Base-by-base conservation (phyloP, 228 moss, liverwort and hornwort species). In the Sphagnum fallax region DNA sequence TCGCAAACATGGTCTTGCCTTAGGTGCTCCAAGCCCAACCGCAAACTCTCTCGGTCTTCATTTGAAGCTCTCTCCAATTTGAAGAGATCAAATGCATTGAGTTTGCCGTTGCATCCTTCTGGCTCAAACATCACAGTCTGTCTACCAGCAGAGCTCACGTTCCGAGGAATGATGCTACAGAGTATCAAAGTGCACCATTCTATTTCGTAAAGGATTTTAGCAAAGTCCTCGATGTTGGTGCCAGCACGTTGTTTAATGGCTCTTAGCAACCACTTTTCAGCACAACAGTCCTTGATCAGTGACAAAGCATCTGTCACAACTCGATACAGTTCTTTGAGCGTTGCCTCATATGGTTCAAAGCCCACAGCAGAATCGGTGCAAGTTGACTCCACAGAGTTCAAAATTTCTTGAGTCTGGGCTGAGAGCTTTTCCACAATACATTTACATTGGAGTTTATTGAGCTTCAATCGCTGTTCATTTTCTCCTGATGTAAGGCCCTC, bases 41-140 rank as follows among this genome's bases (percentile, higher is more conserved):
- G 52, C 66, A 66, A 15, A 51, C 8, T 49, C 13, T 66, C 14
- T 15, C 66, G 49, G 66, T 66, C 66, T 48, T 66, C 12, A 7
- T 51, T 15, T 51, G 51, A 51, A 4, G 51, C 66, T 16, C 4
- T 12, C 52, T 52, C 51, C 66, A 66, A 52, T 16, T 5, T 10
- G 61, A 61, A 11, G 61, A 15, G 32, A n/a, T 61, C 61, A n/a
- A 16, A 5, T 15, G 14, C 5, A 61, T 5, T 32, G 15, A 61
- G 61, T 0, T 61, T 61, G 6, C 9, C 14, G 6, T 61, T 32
- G 32, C 61, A 61, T 61, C 61, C 61, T 61, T 61, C 15, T 61
- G 9, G 3, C 10, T 61, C 61, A 16, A 61, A 32, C 32, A 32
- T 32, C 32, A 32, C 32, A 32, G 32, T 32, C 32, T 32, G 32